Base-by-base conservation (phyloP, 805 yeast genomes). In the Yamadazyma paraphyllophila region DNA sequence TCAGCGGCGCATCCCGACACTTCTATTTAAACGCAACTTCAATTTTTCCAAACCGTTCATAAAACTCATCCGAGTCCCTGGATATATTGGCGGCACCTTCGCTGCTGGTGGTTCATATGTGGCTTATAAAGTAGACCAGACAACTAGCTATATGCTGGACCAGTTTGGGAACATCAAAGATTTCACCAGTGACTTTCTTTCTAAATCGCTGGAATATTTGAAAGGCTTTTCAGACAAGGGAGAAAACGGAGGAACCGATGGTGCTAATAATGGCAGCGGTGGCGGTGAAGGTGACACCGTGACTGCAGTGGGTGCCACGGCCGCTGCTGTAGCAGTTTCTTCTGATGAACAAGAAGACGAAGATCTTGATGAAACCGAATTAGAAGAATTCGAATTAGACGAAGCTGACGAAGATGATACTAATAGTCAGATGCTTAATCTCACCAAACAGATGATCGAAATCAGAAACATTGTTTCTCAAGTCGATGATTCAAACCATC, bases 401-500 rank as follows among this genome's bases (percentile, higher is more conserved):
- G 74, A 69, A 30, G 58, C 63, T 30, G 69, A 63, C 14, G 75
- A 76, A 16, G 85, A 81, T 44, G 73, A 72, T 39, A 78, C 89
- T 1, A 82, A 83, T 50, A 85, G 83, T 53, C 92, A 88, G 44
- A 94, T 94, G 85, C 71, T 94, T 63, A 85, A 85, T 52, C 67
- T 94, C 51, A 95, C 99, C 7, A 81, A 90, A 54, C 96, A 90
- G 64, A 94, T 94, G 99, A 95, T 94, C 57, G 99, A 95, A 63
- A 91, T 94, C 46, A 75, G 98, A 60, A 78, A 83, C 42, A 78
- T 94, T 26, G 71, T 94, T 43, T 78, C 85, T 47, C 82, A 79
- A 49, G 81, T 94, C 13, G 94, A 89, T 56, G 82, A 84, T 46
- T 71, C 85, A 5, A 89, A 88, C 31, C 79, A 88, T 10, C 71